Base-by-base conservation (phyloP, 164 flowering plant species). In the Aristolochia contorta region DNA sequence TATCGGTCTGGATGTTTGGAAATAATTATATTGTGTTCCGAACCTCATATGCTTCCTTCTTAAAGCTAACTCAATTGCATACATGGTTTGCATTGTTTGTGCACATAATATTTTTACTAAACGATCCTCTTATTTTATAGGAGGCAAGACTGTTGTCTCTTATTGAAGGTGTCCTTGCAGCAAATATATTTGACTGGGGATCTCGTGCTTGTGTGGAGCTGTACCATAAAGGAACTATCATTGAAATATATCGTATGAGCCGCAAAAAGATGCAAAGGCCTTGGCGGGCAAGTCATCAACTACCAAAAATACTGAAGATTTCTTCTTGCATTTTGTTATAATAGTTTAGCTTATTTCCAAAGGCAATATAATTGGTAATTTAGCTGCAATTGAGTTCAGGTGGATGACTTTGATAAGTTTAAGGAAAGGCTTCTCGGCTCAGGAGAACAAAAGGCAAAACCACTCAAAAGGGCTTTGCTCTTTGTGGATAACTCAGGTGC, bases 151-250 rank as follows among this genome's bases (percentile, higher is more conserved):
- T 89, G 70, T 89, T 82, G 65, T 80, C 82, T 14, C 77, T 94
- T 46, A 81, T 94, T 65, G 97, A 94, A 74, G 99, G 99, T 57
- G 99, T 91, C 64, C 96, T 94, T 67, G 99, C 99, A 69, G 99
- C 99, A 71, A 94, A 94, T 74, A 94, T 94, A 63, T 94, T 94
- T 74, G 99, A 94, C 60, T 94, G 99, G 99, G 99, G 99, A 69
- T 86, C 99, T 10, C 96, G 96, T 63, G 97, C 99, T 24, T 94
- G 99, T 74, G 97, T 94, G 69, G 99, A 94, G 71, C 96, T 94
- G 57, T 94, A 94, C 76, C 97, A 84, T 51, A 80, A 91, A 69
- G 99, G 99, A 59, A 94, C 96, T 23, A 94, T 91, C 43, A 91
- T 94, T 71, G 99, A 94, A 69, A 89, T 94, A 54, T 94, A 94